Evolutionary conservation across 495 filamentous ascomycete species (phyloP).

Genomic region (Hyaloscypha bicolor): DNA sequence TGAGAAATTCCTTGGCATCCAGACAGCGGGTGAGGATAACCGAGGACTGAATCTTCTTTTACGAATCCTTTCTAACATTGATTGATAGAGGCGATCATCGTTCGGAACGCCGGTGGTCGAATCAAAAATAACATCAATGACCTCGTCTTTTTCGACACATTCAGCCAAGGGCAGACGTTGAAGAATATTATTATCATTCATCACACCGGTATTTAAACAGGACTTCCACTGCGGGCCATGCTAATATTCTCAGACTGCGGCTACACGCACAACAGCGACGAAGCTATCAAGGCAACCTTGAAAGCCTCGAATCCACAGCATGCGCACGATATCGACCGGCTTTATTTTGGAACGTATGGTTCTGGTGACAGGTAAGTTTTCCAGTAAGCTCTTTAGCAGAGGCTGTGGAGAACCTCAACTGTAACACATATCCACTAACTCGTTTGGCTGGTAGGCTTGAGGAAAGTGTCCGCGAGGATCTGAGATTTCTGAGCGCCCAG

Average conservation of each 20-base stretch:
- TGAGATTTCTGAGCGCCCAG: constrained; percentile 29
- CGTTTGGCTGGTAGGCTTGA: constrained; percentile 15
- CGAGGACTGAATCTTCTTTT: background rate
- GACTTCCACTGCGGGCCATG: background rate
- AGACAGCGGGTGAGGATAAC: background rate
- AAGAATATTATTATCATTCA: constrained; percentile 10
- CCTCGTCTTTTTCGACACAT: constrained; percentile 4
- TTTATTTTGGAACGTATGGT: constrained; percentile 8
- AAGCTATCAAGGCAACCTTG: background rate
- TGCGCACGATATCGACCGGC: constrained; percentile 1
- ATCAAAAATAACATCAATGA: constrained; percentile 6
- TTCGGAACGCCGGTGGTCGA: constrained; percentile 12
- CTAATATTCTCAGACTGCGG: constrained; percentile 10
- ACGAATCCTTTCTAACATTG: background rate
- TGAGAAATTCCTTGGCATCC: constrained; percentile 3
- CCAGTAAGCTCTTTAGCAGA: background rate
- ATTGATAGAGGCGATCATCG: constrained; percentile 9
- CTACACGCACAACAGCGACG: constrained; percentile 12
- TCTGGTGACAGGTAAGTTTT: constrained; percentile 4
- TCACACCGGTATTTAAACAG: constrained; percentile 8
- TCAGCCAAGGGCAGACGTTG: background rate
- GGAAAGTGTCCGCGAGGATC: constrained; percentile 35
- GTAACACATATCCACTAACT: background rate
- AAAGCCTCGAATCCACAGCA: background rate
- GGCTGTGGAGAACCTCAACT: background rate